Percentiles rank a stretch among this genome's conserved stretches.
phyloP scores from a whole-genome alignment of 306 rosid species.

The Prunus padus region DNA sequence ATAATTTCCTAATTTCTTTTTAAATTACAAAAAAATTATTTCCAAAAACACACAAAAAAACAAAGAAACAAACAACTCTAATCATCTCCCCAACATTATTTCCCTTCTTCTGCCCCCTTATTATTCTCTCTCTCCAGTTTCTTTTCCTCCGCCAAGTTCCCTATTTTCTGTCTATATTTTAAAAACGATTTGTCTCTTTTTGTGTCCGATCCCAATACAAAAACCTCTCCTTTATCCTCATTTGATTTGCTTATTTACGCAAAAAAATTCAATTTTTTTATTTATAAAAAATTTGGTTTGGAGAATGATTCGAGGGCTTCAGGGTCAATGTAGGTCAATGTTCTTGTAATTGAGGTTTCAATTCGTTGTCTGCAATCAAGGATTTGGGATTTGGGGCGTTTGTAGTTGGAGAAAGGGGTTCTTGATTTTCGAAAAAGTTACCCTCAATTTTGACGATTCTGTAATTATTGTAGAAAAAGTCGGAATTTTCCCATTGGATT shows the following conservation, averaged over 20 bases:
- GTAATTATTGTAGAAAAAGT: neutral
- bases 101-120: slow-evolving; percentile 2
- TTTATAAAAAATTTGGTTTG: neutral
- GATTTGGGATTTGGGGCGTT: slow-evolving; percentile 19
- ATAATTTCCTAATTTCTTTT: too few species aligned
- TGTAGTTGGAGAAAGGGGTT: neutral
- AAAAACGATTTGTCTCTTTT: neutral
- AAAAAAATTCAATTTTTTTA: neutral
- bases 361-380: slow-evolving; percentile 2
- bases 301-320: slow-evolving; percentile 5
- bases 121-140: slow-evolving; percentile 32
- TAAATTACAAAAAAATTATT: neutral
- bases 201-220: slow-evolving; percentile 15
- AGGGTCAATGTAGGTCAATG: slow-evolving; percentile 36
- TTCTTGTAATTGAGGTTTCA: slow-evolving; percentile 23
- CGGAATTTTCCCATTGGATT: neutral
- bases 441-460: neutral
- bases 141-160: slow-evolving; percentile 49
- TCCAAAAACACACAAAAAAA: neutral
- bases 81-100: slow-evolving; percentile 21
- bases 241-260: neutral
- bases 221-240: neutral
- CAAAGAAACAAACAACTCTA: neutral
- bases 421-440: slow-evolving; percentile 7
- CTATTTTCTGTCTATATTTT: slow-evolving; percentile 23